Base-by-base conservation (phyloP, 2,329 filamentous ascomycete species). In the Fusarium duplospermum region DNA sequence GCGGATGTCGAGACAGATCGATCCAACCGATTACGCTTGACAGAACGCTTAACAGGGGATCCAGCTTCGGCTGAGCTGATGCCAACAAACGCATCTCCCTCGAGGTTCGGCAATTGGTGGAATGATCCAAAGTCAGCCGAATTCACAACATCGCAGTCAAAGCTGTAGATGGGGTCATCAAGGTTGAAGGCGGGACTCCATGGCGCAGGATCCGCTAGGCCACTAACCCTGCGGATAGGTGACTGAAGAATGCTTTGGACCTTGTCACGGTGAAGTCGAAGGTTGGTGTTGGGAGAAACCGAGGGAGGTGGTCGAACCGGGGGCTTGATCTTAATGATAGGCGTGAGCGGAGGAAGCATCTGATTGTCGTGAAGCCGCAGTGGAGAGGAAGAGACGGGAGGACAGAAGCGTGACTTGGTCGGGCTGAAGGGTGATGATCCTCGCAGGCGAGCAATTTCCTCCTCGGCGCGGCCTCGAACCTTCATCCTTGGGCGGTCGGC, bases 391-490 rank as follows among this genome's bases (percentile, higher is more conserved):
- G 92, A 93, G 20, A 85, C 81, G 10, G 89, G 88, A 38, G 87
- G 82, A 63, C 87, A 85, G 6, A 83, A 87, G 47, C 91, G 88
- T 76, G 85, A 84, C 84, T 94, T 95, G 59, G 91, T 93, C 6
- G 96, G 96, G 79, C 95, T 98, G 79, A 98, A 95, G 78, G 95
- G 96, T 2, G 95, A 98, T 2, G 96, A 98, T 71, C 93, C 94
- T 75, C 96, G 93, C 63, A 98, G 92, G 45, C 96, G 94, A 54
- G 93, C 94, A 86, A 99, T 98, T 83, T 98, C 96, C 78, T 97
- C 95, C 82, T 98, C 96, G 18, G 96, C 96, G 70, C 96, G 93
- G 33, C 96, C 96, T 69, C 94, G 93, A 29, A 66, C 67, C 85
- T 96, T 97, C 77, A 95, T 92, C 64, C 91, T 90, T 59, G 93